phyloP scores from a whole-genome alignment of 257 asterid species.

The Solanum sparsipilum region DNA sequence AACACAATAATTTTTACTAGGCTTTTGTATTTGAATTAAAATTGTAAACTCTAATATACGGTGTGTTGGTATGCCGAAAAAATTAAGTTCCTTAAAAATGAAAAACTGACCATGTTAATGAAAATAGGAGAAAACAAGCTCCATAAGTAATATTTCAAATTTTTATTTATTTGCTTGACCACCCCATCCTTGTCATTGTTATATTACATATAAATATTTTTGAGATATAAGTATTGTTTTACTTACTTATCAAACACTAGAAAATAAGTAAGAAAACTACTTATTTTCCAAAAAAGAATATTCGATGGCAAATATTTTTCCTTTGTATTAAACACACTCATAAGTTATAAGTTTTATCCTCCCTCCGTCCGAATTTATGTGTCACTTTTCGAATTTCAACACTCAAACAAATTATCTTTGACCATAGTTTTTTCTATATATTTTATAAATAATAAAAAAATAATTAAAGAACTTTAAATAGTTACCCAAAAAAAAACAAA shows the following conservation, averaged over 20 bases:
- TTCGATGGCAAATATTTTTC: not conserved
- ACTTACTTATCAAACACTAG: not conserved
- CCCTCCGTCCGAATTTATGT: not conserved
- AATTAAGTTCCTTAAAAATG: no score
- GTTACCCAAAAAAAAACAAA: not conserved
- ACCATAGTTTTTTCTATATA: not conserved
- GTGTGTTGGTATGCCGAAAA: not conserved
- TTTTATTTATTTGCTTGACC: not conserved
- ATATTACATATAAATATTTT: not conserved
- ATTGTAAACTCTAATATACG: not conserved
- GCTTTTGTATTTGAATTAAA: not conserved
- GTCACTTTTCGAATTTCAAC: not conserved
- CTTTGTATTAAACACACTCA: not conserved
- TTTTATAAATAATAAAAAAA: not conserved
- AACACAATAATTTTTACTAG: not conserved
- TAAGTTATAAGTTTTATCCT: not conserved
- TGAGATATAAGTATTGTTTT: no score
- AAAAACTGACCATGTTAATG: not conserved
- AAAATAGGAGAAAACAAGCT: not conserved
- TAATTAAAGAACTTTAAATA: not conserved
- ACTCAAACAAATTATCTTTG: not conserved
- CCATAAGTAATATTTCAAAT: not conserved
- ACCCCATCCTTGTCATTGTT: not conserved
- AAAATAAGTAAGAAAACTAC: not conserved
- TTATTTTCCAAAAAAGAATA: not conserved